Conservation (phyloP, 305 asterid genomes). For the Stenogyne calaminthoides region DNA sequence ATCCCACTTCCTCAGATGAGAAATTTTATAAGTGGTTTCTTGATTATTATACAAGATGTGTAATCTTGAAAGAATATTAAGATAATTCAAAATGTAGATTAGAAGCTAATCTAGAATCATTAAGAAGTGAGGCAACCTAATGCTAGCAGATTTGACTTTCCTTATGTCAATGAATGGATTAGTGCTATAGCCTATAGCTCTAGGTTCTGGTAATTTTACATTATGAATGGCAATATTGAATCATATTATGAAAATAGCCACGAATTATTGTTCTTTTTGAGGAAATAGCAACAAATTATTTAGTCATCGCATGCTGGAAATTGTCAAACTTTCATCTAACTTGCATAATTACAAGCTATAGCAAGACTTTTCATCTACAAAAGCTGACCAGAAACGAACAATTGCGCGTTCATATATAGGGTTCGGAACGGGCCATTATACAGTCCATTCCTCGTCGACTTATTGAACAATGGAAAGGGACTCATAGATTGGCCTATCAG, state of each 20-base stretch:
- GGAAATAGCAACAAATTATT: background rate
- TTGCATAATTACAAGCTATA: background rate
- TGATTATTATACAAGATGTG: background rate
- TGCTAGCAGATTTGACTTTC: slow-evolving; percentile 24
- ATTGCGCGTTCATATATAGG: slow-evolving; percentile 39
- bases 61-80: background rate
- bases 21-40: background rate
- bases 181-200: background rate
- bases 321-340: background rate
- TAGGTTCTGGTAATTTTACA: background rate
- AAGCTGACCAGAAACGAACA: slow-evolving; percentile 55
- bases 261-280: background rate
- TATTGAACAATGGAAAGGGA: slow-evolving; percentile 52
- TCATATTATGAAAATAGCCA: background rate
- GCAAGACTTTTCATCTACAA: slow-evolving; percentile 38
- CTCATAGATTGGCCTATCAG: slow-evolving; percentile 43
- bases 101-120: background rate
- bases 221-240: background rate
- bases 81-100: slow-evolving; percentile 9
- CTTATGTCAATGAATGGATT: background rate
- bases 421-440: slow-evolving; percentile 42
- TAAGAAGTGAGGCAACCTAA: background rate
- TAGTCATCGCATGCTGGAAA: background rate
- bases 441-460: slow-evolving; percentile 54
- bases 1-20: background rate